These are phyloP conservation scores for Esteya vermicola DNA, from an alignment of 2,329 filamentous ascomycete species.

Conservation along the genomic window DNA sequence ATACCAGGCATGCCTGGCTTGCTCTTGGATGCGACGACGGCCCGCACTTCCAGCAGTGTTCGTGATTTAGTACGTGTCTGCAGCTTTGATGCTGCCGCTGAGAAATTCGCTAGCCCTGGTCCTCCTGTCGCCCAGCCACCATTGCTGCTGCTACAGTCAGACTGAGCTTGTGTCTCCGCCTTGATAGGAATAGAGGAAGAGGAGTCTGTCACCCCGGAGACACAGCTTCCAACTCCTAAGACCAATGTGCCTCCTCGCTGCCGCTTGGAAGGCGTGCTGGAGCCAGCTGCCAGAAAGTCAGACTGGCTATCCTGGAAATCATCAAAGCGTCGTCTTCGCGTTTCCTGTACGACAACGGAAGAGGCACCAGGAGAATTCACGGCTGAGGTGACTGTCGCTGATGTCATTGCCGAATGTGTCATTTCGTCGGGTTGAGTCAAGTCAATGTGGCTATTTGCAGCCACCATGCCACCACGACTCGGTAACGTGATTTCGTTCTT, in stretches of 20 bases:
- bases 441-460: slow-evolving; percentile 20
- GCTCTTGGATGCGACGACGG: slow-evolving; percentile 38
- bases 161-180: too few species aligned
- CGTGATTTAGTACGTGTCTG: slow-evolving; percentile 6
- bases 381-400: background rate
- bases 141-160: too few species aligned
- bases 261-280: slow-evolving; percentile 7
- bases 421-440: slow-evolving; percentile 19
- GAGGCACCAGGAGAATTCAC: background rate
- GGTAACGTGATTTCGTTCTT: slow-evolving; percentile 8
- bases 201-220: too few species aligned
- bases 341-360: background rate
- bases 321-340: too few species aligned
- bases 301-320: too few species aligned
- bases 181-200: too few species aligned
- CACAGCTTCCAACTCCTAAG: too few species aligned
- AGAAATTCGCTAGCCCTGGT: too few species aligned
- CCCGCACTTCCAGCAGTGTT: slow-evolving; percentile 35
- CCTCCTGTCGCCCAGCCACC: too few species aligned
- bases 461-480: background rate
- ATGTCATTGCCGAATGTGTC: background rate
- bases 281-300: too few species aligned
- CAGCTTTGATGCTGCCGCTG: too few species aligned
- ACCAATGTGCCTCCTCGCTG: slow-evolving; percentile 7
- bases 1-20: slow-evolving; percentile 43